phyloP scores from a whole-genome alignment of 306 rosid species.

The Dicorynia guianensis region DNA sequence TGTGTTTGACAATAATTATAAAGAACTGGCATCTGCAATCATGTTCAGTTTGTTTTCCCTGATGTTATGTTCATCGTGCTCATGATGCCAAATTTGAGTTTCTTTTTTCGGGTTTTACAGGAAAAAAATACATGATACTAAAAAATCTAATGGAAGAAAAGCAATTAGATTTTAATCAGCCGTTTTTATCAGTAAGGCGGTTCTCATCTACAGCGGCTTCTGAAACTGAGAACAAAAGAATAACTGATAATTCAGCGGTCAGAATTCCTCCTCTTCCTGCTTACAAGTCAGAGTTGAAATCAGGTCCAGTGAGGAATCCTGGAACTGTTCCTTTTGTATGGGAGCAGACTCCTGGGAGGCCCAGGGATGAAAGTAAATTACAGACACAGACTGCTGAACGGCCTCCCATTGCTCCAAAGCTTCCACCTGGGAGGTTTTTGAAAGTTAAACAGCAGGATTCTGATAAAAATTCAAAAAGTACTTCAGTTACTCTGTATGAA shows the following conservation, averaged over 20 bases:
- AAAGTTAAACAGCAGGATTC: conserved; percentile 55
- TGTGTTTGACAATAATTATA: neutral
- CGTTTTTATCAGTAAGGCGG: conserved; percentile 83
- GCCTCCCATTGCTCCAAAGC: conserved; percentile 65
- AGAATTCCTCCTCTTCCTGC: conserved; percentile 68
- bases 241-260: conserved; percentile 52
- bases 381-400: conserved; percentile 32
- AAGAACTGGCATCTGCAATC: conserved; percentile 10
- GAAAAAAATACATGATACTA: conserved; percentile 42
- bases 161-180: conserved; percentile 84
- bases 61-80: conserved; percentile 1
- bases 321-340: conserved; percentile 90
- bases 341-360: conserved; percentile 86
- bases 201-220: conserved; percentile 53
- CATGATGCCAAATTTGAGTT: conserved; percentile 39
- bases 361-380: conserved; percentile 65
- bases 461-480: conserved; percentile 44
- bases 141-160: conserved; percentile 80
- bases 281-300: conserved; percentile 83
- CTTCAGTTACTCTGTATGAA: conserved; percentile 45
- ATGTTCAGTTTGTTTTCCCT: conserved; percentile 4
- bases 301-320: conserved; percentile 85
- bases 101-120: conserved; percentile 55
- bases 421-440: conserved; percentile 79
- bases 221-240: conserved; percentile 55